These are phyloP conservation scores for Pseudocercospora musae DNA, from an alignment of 2,329 filamentous ascomycete genomes.

Conservation along the genomic window DNA sequence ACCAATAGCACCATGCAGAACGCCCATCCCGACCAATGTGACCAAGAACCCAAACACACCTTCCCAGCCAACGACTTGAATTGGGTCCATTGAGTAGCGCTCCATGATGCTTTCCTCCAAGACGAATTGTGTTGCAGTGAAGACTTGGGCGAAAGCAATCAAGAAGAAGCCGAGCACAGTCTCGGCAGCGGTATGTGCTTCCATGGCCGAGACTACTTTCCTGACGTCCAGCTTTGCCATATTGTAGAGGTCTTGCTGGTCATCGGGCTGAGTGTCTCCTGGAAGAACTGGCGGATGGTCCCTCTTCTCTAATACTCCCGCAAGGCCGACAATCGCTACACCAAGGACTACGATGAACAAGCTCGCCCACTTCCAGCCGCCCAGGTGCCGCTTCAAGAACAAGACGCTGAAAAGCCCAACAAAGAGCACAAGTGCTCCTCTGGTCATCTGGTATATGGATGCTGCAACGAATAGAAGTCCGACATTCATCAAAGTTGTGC, in stretches of 20 bases:
- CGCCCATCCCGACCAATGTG: constrained; percentile 73
- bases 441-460: constrained; percentile 98
- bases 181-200: constrained; percentile 57
- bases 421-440: constrained; percentile 90
- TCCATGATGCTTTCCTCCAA: constrained; percentile 91
- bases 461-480: constrained; percentile 90
- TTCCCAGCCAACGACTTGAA: constrained; percentile 94
- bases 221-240: constrained; percentile 21
- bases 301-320: constrained; percentile 74
- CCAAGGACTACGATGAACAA: constrained; percentile 82
- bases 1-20: constrained; percentile 76
- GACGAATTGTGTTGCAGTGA: constrained; percentile 95
- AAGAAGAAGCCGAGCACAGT: constrained; percentile 81
- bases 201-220: constrained; percentile 36
- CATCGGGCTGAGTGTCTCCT: constrained; percentile 32
- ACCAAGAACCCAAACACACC: constrained; percentile 84
- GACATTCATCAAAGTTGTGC: constrained; percentile 96
- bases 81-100: constrained; percentile 73
- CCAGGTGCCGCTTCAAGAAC: constrained; percentile 76
- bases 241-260: constrained; percentile 19
- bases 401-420: constrained; percentile 93
- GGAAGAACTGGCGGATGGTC: constrained; percentile 43
- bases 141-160: constrained; percentile 92
- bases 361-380: constrained; percentile 88
- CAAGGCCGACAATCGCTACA: constrained; percentile 84